Evolutionary conservation across 108 stramenopile species (phyloP), one percentile per base, ranked within the genome.

Genomic region (Fragilaria crotonensis): DNA sequence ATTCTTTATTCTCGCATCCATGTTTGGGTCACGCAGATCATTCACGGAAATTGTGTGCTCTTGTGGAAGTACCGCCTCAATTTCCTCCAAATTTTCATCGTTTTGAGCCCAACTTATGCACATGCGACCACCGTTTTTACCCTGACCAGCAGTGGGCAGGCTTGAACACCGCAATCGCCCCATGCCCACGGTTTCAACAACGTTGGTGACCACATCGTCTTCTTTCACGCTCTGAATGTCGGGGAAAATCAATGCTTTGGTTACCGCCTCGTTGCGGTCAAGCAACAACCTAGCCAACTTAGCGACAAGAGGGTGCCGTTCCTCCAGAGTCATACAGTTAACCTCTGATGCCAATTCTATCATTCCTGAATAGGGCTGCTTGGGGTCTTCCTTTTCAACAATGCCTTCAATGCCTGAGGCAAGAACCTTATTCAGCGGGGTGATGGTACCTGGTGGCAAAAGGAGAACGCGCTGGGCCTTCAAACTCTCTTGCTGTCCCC

Each of bases 381-480:
- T 85, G 7, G 64, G 21, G 58, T 89, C 76, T 25, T 66, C 68
- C 30, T 76, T 78, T 9, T 45, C 68, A 21, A 91, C 75, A 46
- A 68, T 49, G 25, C 76, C 86, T 67, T 60, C 67, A 2, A 81
- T 61, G 14, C 60, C 76, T 0, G 49, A 72, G 9, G 66, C 81
- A 36, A 91, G 25, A 11, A 67, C 48, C 29, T 85, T 78, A 31
- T 73, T 80, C 36, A 41, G 11, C 18, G 67, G 62, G 25, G 51
- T 33, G 9, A 90, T 62, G 0, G 78, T 68, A 7, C 78, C 70
- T 27, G 57, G 59, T 30, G 85, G 81, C 21, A 87, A 54, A 45
- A 90, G 50, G 2, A 76, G 64, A 22, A 87, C 48, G 36, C 89
- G 77, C 32, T 80, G 79, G 18, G 80, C 89, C 26, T 79, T 79